These are phyloP conservation scores for Polyrhizophydium stewartii DNA, from an alignment of 371 early-diverging fungal genomes.

Conservation along the genomic window DNA sequence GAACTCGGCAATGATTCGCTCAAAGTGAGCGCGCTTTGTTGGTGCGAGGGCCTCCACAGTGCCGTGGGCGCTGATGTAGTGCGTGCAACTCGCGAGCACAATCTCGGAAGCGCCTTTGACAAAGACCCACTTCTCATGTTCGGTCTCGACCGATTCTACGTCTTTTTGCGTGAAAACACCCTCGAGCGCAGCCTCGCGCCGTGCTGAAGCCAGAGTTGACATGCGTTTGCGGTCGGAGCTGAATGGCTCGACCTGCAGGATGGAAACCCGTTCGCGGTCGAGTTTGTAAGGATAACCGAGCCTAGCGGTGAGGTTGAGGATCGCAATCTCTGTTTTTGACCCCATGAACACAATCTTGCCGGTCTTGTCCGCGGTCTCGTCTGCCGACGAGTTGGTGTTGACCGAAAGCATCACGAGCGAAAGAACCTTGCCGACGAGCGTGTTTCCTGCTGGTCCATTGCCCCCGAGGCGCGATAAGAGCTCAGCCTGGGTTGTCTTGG, in stretches of 20 bases:
- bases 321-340: constrained; percentile 79
- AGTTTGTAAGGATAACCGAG: constrained; percentile 40
- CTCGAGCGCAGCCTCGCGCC: not conserved
- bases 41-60: constrained; percentile 18
- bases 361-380: constrained; percentile 58
- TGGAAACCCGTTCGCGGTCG: constrained; percentile 40
- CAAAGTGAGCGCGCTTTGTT: constrained; percentile 41
- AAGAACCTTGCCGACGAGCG: constrained; percentile 4
- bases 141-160: not conserved
- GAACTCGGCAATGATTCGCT: constrained; percentile 61
- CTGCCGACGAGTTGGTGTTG: constrained; percentile 82
- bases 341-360: constrained; percentile 75
- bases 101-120: constrained; percentile 85
- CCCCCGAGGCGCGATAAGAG: not conserved
- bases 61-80: constrained; percentile 14
- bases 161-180: not conserved
- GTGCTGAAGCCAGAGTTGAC: constrained; percentile 40
- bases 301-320: constrained; percentile 63
- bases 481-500: not conserved
- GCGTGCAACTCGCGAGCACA: constrained; percentile 46
- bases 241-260: constrained; percentile 71
- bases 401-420: constrained; percentile 15
- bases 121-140: constrained; percentile 37
- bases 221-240: constrained; percentile 80
- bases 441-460: constrained; percentile 14